These are phyloP conservation scores for Starmerella gropengiesseri DNA, from an alignment of 805 yeast species.

Conservation along the genomic window DNA sequence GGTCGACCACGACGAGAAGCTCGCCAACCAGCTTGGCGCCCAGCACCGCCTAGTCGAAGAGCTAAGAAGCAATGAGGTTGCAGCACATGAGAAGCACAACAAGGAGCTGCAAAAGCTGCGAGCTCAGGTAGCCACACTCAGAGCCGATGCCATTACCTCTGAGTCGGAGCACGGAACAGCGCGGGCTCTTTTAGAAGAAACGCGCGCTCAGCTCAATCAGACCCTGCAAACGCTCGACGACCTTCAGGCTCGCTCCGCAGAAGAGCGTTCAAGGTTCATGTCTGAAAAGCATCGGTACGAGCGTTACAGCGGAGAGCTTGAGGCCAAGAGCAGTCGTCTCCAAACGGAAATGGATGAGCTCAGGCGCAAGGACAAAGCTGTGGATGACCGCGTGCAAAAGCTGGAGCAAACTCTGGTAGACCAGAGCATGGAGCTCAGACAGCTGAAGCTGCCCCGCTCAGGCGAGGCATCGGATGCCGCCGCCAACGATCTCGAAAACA, in stretches of 20 bases:
- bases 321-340: background rate
- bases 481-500: background rate
- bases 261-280: background rate
- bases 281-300: conserved; percentile 1
- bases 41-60: conserved; percentile 5
- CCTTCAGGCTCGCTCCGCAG: background rate
- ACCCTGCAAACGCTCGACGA: conserved; percentile 1
- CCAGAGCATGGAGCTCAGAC: background rate
- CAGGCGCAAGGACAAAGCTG: conserved; percentile 3
- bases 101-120: conserved; percentile 4
- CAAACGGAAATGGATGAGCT: conserved; percentile 2
- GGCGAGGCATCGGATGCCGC: background rate
- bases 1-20: conserved; percentile 1
- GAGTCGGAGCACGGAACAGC: background rate
- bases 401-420: conserved; percentile 5
- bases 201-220: conserved; percentile 3
- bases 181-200: background rate
- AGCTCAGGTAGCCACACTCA: conserved; percentile 2
- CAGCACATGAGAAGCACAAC: background rate
- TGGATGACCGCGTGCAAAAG: background rate
- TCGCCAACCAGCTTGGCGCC: background rate
- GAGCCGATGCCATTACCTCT: background rate
- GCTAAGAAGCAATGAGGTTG: background rate
- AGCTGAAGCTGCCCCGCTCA: background rate
- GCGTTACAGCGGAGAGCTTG: conserved; percentile 1